These are phyloP conservation scores for Pseudogymnoascus sp. DNA, from an alignment of 2,329 filamentous ascomycete species.

Conservation along the genomic window DNA sequence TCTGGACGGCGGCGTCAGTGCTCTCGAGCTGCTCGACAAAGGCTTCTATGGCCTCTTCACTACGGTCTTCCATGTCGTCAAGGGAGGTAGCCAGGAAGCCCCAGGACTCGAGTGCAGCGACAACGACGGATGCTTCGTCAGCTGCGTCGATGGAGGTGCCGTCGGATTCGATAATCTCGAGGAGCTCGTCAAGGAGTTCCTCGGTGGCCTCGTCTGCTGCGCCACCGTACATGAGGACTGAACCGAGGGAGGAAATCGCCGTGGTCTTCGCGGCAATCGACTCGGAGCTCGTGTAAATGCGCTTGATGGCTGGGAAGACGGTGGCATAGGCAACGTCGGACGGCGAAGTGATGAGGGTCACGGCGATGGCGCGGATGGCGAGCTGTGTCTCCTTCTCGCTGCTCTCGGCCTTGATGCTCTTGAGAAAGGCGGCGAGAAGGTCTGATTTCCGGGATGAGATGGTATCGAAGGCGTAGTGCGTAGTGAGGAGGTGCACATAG, in stretches of 20 bases:
- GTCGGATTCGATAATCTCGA: constrained; percentile 64
- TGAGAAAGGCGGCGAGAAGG: constrained; percentile 53
- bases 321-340: constrained; percentile 56
- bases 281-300: constrained; percentile 54
- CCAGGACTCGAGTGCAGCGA: constrained; percentile 63
- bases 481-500: constrained; percentile 55
- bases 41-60: constrained; percentile 58
- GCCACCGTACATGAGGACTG: constrained; percentile 59
- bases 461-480: constrained; percentile 55
- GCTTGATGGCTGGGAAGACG: constrained; percentile 50
- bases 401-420: constrained; percentile 56
- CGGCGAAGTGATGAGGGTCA: constrained; percentile 57
- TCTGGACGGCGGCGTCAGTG: constrained; percentile 54
- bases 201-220: constrained; percentile 55
- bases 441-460: constrained; percentile 49
- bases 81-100: constrained; percentile 61
- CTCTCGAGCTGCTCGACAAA: constrained; percentile 66
- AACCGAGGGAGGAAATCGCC: constrained; percentile 59
- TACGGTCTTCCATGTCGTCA: constrained; percentile 59
- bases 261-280: constrained; percentile 53
- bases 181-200: constrained; percentile 58
- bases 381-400: constrained; percentile 57
- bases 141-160: constrained; percentile 56
- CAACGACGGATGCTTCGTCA: constrained; percentile 56
- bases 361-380: constrained; percentile 50